Evolutionary conservation across 2,329 filamentous ascomycete genomes (phyloP), one percentile per base, ranked within the genome.

Genomic region (Aspergillus sergii): DNA sequence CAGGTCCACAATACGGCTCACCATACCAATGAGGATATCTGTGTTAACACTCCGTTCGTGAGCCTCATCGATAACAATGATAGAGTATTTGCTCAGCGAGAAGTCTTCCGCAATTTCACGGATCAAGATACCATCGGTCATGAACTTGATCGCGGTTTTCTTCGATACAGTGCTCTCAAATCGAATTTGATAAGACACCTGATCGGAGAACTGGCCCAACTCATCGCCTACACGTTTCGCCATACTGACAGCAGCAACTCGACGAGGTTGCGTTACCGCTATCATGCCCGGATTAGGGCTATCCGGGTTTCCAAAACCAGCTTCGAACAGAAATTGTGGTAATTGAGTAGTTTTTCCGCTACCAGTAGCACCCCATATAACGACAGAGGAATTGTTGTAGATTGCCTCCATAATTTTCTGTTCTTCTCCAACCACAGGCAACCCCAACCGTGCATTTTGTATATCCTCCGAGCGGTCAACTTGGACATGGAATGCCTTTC

Each of bases 351-450:
- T 99, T 79, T 99, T 99, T 76, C 95, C 95, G 66, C 93, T 97
- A 78, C 95, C 95, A 39, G 96, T 99, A 16, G 93, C 91, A 78
- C 95, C 95, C 80, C 94, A 97, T 9, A 99, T 88, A 12, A 99
- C 91, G 1, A 97, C 91, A 4, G 93, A 89, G 58, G 94, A 87
- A 75, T 97, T 91, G 74, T 94, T 94, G 78, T 97, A 91, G 56
- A 99, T 93, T 1, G 94, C 93, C 78, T 99, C 95, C 94, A 99
- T 98, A 34, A 99, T 94, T 72, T 91, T 93, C 75, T 99, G 95
- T 77, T 99, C 95, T 76, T 98, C 94, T 1, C 92, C 92, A 1
- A 98, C 93, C 1, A 99, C 92, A 0, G 95, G 95, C 19, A 99
- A 84, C 61, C 91, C 88, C 54, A 96, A 78, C 14, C 95, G 88